Conservation (phyloP, 1,139 yeast species). For the Magnusiomyces magnusii region DNA sequence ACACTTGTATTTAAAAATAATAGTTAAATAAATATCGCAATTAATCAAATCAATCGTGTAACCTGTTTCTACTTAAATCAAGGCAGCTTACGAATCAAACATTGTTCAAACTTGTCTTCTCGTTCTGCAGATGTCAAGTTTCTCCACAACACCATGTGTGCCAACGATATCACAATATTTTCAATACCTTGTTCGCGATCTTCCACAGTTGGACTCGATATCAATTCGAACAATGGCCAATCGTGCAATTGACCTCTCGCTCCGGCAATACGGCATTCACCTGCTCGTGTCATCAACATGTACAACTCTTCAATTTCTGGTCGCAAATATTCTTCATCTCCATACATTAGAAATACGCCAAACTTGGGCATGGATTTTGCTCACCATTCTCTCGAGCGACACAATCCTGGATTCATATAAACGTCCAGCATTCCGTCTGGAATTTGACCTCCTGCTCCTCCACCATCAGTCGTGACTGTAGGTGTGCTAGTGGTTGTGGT, state of each 20-base stretch:
- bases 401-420: slow-evolving; percentile 35
- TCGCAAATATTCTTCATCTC: slow-evolving; percentile 36
- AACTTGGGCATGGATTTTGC: slow-evolving; percentile 35
- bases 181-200: slow-evolving; percentile 28
- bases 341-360: slow-evolving; percentile 37
- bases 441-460: background rate
- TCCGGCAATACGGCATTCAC: slow-evolving; percentile 20
- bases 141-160: slow-evolving; percentile 30
- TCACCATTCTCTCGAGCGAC: slow-evolving; percentile 37
- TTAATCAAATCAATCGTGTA: too few species aligned
- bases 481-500: background rate
- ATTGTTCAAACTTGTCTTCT: slow-evolving; percentile 10
- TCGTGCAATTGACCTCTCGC: slow-evolving; percentile 30
- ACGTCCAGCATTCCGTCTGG: slow-evolving; percentile 22
- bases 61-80: background rate
- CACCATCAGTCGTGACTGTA: background rate
- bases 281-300: slow-evolving; percentile 16
- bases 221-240: slow-evolving; percentile 31
- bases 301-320: slow-evolving; percentile 34
- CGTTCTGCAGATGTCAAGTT: slow-evolving; percentile 5
- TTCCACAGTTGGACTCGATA: slow-evolving; percentile 25
- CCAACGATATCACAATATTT: slow-evolving; percentile 23
- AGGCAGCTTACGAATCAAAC: background rate
- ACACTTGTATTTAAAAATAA: too few species aligned
- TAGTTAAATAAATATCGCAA: too few species aligned